Percentiles rank a stretch among this genome's conserved stretches.
Evolutionary conservation across 2,329 filamentous ascomycete genomes (phyloP).

Genomic region (Arthrobotrys sinensis): DNA sequence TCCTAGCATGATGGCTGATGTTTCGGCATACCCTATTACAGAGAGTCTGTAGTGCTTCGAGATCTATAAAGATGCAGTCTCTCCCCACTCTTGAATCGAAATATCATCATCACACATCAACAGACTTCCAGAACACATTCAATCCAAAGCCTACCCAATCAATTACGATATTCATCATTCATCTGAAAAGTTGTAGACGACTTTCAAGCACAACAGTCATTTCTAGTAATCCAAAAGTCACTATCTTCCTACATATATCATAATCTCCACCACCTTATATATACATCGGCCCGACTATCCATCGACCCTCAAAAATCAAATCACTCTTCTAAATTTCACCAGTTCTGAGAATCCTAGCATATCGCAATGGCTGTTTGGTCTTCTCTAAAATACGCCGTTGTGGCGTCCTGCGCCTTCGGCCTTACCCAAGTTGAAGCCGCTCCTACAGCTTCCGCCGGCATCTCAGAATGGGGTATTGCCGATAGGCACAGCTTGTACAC

Average conservation of each 20-base stretch:
- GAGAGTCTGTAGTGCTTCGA: conserved; percentile 19
- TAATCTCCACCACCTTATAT: neutral
- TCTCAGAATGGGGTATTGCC: conserved; percentile 42
- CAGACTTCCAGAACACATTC: conserved; percentile 9
- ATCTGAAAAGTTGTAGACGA: conserved; percentile 15
- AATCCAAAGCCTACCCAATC: neutral
- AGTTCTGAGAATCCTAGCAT: neutral
- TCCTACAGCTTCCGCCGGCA: neutral
- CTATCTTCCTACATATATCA: neutral
- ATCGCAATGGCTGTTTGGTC: conserved; percentile 57
- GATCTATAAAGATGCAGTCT: conserved; percentile 43
- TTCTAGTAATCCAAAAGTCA: neutral
- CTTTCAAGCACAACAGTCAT: neutral
- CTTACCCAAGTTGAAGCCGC: conserved; percentile 52
- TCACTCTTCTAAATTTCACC: neutral
- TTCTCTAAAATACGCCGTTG: conserved; percentile 50
- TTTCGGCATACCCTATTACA: conserved; percentile 12
- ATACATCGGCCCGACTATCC: neutral
- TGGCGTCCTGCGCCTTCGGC: conserved; percentile 49
- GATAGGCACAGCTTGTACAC: conserved; percentile 33
- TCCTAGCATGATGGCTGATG: conserved; percentile 30
- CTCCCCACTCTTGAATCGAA: conserved; percentile 15
- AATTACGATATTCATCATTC: conserved; percentile 14
- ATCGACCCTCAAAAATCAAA: neutral
- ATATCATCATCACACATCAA: conserved; percentile 32